Evolutionary conservation across 1,139 yeast genomes (phyloP), one percentile per base, ranked within the genome.

Genomic region (Magnusiomyces ingens): DNA sequence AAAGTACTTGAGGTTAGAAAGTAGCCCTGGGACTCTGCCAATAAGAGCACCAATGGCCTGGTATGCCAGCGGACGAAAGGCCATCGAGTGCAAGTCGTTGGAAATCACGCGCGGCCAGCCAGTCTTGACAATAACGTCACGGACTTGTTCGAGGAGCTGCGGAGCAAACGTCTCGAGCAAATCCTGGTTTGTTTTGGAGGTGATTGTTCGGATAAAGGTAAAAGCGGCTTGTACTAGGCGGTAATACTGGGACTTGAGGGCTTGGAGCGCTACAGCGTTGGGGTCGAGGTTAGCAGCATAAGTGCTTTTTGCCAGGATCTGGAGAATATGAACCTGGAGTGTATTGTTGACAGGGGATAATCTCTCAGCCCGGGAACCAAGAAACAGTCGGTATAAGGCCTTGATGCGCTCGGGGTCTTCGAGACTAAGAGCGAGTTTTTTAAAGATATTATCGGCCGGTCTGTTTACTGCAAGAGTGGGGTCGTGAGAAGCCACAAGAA

Each of bases 31-130:
- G 35, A 77, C 75, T 19, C 80, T 73, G 52, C 76, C 76, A 49
- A 87, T 67, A 12, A 88, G 72, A 42, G 80, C 77, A 1, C 95
- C 93, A 48, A 90, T 68, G 0, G 94, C 82, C 64, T 88, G 96
- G 63, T 88, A 90, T 57, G 85, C 88, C 35, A 77, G 71, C 61
- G 79, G 76, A 59, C 95, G 76, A 57, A 81, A 77, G 2, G 65
- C 59, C 1, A 75, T 57, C 15, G 57, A 59, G 21, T 59, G 60
- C 2, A 59, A 48, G 3, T 71, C 60, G 1, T 70, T 57, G 54
- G 52, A 37, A 10, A 49, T 50, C 38, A 62, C 51, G 13, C 59
- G 56, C 5, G 73, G 73, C 73, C 72, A 70, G 12, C 73, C 73
- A 22, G 64, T 61, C 10, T 59, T 59, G n/a, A 52, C 54, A 49